Evolutionary conservation across 805 yeast genomes (phyloP), one percentile per base, ranked within the genome.

Genomic region (Grigorovia transvaalensis): DNA sequence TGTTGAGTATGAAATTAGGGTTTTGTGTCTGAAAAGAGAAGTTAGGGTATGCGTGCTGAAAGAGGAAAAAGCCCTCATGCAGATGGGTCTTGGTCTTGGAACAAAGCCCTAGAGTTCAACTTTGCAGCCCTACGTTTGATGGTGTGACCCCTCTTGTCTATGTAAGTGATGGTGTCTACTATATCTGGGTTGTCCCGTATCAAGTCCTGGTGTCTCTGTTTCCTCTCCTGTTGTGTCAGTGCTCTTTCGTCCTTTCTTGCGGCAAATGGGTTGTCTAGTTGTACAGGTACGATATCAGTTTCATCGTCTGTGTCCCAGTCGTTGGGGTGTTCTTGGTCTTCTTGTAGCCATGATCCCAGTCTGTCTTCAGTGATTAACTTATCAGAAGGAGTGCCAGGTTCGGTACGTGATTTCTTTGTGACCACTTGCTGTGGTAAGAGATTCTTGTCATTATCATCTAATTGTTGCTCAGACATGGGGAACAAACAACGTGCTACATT

Each of bases 311-410:
- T 43, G 29, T 61, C 52, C 41, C 62, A 60, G 23, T 65, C 56
- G 8, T 54, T 53, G 18, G 9, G 20, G 13, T 33, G 7, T 30
- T 7, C 11, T 11, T 33, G 15, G 4, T 33, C 8, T 2, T 33
- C 38, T 9, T 44, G 9, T 57, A 57, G 12, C 60, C 52, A 40
- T 68, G 64, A 41, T 67, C 61, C 73, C 74, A 71, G 43, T 65
- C 57, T 23, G 55, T 52, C 4, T 68, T 64, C 38, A 5, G 70
- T 62, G 9, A 71, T 66, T 2, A 71, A 46, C 45, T 64, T 65
- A 43, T 65, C 65, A 45, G 64, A 59, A 11, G 76, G 76, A 0
- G 76, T 72, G 2, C 64, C 64, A 1, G 68, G 67, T 9, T 33
- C 38, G 15, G 3, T 33, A 33, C 38, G 47, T 56, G 18, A 54